Evolutionary conservation across 1,284 basidiomycete genomes (phyloP).

Genomic region (Trichosporon coremiiforme): DNA sequence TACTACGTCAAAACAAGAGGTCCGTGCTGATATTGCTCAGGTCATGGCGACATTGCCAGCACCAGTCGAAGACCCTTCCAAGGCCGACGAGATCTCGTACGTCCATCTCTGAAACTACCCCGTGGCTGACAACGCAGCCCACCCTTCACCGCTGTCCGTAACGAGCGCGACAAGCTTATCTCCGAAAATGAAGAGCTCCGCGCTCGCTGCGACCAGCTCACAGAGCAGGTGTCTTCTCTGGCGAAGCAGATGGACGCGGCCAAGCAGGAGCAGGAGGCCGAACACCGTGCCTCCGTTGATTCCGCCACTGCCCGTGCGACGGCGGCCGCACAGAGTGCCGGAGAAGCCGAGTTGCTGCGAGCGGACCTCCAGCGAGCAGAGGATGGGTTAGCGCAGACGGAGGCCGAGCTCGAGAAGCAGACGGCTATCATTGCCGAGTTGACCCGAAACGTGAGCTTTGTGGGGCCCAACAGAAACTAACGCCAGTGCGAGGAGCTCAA

Average conservation of each 20-base stretch:
- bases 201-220: conserved; percentile 40
- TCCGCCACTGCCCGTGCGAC: conserved; percentile 18
- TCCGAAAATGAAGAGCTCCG: conserved; percentile 51
- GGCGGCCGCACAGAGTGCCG: conserved; percentile 21
- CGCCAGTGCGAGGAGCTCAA: conserved; percentile 74
- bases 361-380: conserved; percentile 74
- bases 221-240: conserved; percentile 50
- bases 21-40: conserved; percentile 27
- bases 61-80: conserved; percentile 23
- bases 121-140: conserved; percentile 22
- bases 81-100: conserved; percentile 21
- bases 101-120: background rate
- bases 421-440: conserved; percentile 69
- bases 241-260: conserved; percentile 35
- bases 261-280: conserved; percentile 24
- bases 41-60: conserved; percentile 46
- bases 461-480: background rate
- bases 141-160: conserved; percentile 32
- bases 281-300: conserved; percentile 23
- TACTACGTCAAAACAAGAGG: background rate
- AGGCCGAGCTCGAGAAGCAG: conserved; percentile 77
- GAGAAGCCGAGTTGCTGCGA: conserved; percentile 75
- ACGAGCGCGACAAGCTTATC: conserved; percentile 47
- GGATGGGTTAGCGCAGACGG: conserved; percentile 76
- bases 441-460: conserved; percentile 62